Percentiles rank a stretch among this genome's conserved stretches.
phyloP scores from a whole-genome alignment of 495 filamentous ascomycete species.

The Usnea hakonensis region DNA sequence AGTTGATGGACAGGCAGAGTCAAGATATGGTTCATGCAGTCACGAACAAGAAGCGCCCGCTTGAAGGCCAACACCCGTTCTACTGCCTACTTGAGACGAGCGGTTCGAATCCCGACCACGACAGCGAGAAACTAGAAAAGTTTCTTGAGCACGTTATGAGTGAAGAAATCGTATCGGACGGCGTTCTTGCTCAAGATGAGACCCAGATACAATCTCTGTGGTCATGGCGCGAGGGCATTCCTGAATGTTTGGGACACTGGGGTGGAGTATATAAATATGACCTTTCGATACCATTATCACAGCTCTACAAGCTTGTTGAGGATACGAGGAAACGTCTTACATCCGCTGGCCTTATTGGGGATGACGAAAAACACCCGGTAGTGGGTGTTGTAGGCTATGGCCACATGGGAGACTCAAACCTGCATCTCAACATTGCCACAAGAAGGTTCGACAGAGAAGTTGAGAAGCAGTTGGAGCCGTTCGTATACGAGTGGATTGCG shows the following conservation, averaged over 20 bases:
- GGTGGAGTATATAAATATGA: constrained; percentile 99
- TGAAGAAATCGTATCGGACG: constrained; percentile 74
- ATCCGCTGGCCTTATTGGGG: constrained; percentile 66
- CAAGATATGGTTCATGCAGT: constrained; percentile 68
- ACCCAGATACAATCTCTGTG: constrained; percentile 80
- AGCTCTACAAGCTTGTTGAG: constrained; percentile 82
- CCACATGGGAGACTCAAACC: constrained; percentile 93
- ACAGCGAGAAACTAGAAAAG: constrained; percentile 70
- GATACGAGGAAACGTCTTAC: constrained; percentile 66
- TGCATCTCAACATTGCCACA: constrained; percentile 83
- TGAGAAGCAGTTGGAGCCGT: constrained; percentile 85
- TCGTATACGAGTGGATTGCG: constrained; percentile 93
- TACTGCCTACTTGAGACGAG: constrained; percentile 96
- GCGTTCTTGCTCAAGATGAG: constrained; percentile 84
- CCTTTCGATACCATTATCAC: constrained; percentile 81
- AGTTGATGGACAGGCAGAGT: constrained; percentile 83
- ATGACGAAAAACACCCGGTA: constrained; percentile 69
- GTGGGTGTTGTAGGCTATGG: constrained; percentile 91
- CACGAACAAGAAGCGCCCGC: constrained; percentile 66
- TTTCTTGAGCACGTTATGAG: constrained; percentile 91
- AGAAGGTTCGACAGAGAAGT: constrained; percentile 79
- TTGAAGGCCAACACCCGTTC: constrained; percentile 80
- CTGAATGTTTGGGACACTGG: constrained; percentile 80
- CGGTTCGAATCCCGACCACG: constrained; percentile 88
- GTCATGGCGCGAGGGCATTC: constrained; percentile 88